These are phyloP conservation scores for Vigna unguiculata DNA, from an alignment of 306 rosid genomes.

Conservation along the genomic window DNA sequence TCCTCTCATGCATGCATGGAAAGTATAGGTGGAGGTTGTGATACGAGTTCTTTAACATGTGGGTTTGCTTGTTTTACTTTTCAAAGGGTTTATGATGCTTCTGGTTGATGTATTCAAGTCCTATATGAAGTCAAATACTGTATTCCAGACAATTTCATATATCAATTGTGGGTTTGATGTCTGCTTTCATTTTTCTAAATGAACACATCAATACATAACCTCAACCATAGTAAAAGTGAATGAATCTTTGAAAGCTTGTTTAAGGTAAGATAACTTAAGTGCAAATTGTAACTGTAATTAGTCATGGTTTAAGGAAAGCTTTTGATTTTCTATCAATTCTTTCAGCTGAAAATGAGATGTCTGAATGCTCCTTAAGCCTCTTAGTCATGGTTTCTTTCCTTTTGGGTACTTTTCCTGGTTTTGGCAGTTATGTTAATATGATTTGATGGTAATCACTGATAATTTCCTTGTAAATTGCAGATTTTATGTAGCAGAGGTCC, in stretches of 20 bases:
- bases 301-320: too few relatives aligned
- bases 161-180: constrained; percentile 21
- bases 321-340: constrained; percentile 5
- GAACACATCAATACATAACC: constrained; percentile 11
- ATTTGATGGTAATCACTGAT: constrained; percentile 30
- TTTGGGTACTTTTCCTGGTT: not conserved
- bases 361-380: constrained; percentile 2
- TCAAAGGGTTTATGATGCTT: constrained; percentile 2
- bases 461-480: constrained; percentile 63
- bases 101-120: constrained; percentile 28
- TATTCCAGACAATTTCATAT: constrained; percentile 23
- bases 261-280: constrained; percentile 18
- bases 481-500: constrained; percentile 95
- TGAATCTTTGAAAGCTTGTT: not conserved
- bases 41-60: not conserved
- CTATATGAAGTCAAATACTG: constrained; percentile 1
- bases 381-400: constrained; percentile 3
- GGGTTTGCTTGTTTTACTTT: constrained; percentile 21
- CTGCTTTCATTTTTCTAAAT: not conserved
- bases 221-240: constrained; percentile 1
- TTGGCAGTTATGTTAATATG: constrained; percentile 15
- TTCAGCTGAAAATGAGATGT: constrained; percentile 14
- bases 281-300: constrained; percentile 20
- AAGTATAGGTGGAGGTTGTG: not conserved
- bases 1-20: not conserved